phyloP scores from a whole-genome alignment of 2,329 filamentous ascomycete genomes.

The Sporothrix pallida region DNA sequence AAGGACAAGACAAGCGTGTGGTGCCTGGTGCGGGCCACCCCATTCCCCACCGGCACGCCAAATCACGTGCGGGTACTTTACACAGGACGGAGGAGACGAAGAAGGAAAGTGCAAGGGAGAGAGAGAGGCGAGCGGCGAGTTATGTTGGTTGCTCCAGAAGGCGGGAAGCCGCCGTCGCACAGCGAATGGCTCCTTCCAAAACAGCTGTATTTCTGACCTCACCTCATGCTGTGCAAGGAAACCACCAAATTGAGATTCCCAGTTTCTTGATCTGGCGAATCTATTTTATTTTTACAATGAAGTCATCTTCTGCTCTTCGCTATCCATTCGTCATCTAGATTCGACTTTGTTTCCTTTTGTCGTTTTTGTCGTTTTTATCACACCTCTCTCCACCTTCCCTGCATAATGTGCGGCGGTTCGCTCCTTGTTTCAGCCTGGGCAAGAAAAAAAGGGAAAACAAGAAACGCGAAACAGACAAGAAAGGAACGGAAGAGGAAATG shows the following conservation, averaged over 20 bases:
- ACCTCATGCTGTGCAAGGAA: not conserved
- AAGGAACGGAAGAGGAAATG: not conserved
- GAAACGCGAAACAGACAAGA: slow-evolving; percentile 18
- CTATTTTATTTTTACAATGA: not conserved
- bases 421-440: slow-evolving; percentile 31
- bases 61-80: slow-evolving; percentile 24
- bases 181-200: not conserved
- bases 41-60: slow-evolving; percentile 26
- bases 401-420: slow-evolving; percentile 21
- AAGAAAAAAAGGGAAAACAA: slow-evolving; percentile 21
- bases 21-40: slow-evolving; percentile 6
- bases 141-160: not conserved
- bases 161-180: not conserved
- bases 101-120: slow-evolving; percentile 8
- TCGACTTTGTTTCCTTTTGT: not conserved
- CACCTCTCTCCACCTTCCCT: not conserved
- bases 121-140: no score
- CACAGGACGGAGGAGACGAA: not conserved
- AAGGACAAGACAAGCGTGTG: not conserved
- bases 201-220: slow-evolving; percentile 9
- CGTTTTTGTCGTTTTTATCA: not conserved
- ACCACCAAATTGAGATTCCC: not conserved
- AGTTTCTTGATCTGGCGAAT: not conserved
- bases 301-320: not conserved
- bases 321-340: not conserved